A percentile compares a stretch with the other conserved stretches of the same genome.
phyloP scores from a whole-genome alignment of 768 basidiomycete species.

The Ramaria rubella region DNA sequence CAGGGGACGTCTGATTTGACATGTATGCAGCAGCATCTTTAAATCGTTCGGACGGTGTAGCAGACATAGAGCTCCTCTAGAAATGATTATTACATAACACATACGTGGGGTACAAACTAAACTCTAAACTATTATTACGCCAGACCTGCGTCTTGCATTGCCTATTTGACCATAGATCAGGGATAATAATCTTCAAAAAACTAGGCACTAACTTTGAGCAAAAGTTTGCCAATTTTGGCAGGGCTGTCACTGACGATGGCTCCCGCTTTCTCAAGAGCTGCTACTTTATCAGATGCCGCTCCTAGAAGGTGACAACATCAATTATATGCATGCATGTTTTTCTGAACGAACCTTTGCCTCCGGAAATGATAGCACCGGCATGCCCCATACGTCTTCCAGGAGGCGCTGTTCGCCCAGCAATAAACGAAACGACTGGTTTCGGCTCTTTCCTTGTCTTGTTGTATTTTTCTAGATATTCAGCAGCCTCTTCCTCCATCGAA shows the following conservation, averaged over 20 bases:
- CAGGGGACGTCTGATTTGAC: slow-evolving; percentile 41
- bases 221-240: slow-evolving; percentile 85
- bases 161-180: slow-evolving; percentile 35
- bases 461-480: slow-evolving; percentile 87
- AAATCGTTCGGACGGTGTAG: slow-evolving; percentile 38
- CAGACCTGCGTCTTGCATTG: slow-evolving; percentile 73
- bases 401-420: slow-evolving; percentile 95
- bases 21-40: slow-evolving; percentile 58
- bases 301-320: slow-evolving; percentile 34
- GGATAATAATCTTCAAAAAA: background rate
- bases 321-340: background rate
- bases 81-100: slow-evolving; percentile 32
- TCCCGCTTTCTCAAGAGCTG: slow-evolving; percentile 84
- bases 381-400: slow-evolving; percentile 98
- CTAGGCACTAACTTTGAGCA: slow-evolving; percentile 66
- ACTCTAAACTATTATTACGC: slow-evolving; percentile 35
- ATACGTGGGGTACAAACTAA: slow-evolving; percentile 16
- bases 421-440: slow-evolving; percentile 97
- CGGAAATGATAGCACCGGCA: slow-evolving; percentile 96
- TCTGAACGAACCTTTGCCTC: slow-evolving; percentile 74
- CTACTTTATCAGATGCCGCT: slow-evolving; percentile 91
- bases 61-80: slow-evolving; percentile 9
- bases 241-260: slow-evolving; percentile 92
- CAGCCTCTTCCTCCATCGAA: slow-evolving; percentile 98
- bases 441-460: slow-evolving; percentile 83